phyloP scores from a whole-genome alignment of 2,329 filamentous ascomycete species.

The Aspergillus costaricaensis region DNA sequence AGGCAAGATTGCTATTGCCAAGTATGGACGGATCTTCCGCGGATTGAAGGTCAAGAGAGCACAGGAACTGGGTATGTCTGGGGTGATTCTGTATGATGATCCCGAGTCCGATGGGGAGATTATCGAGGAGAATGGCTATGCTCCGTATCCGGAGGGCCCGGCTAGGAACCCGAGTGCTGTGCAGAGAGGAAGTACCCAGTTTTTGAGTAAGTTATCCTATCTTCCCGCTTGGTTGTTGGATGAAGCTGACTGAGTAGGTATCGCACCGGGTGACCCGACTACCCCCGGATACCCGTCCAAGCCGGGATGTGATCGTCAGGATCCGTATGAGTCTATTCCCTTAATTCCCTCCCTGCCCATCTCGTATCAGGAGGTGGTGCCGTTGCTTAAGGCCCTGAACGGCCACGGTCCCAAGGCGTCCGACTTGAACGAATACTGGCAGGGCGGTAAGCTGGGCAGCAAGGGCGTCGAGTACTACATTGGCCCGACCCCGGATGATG shows the following conservation, averaged over 20 bases:
- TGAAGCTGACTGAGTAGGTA: slow-evolving; percentile 42
- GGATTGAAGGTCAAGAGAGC: slow-evolving; percentile 92
- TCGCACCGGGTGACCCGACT: slow-evolving; percentile 73
- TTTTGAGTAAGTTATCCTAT: slow-evolving; percentile 62
- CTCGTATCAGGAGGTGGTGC: slow-evolving; percentile 82
- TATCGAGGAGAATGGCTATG: slow-evolving; percentile 78
- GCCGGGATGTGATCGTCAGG: slow-evolving; percentile 76
- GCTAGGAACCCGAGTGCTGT: slow-evolving; percentile 86
- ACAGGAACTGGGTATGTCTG: slow-evolving; percentile 85
- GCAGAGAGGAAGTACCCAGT: slow-evolving; percentile 84
- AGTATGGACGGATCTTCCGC: slow-evolving; percentile 84
- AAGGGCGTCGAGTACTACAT: slow-evolving; percentile 84
- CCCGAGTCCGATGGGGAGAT: slow-evolving; percentile 83
- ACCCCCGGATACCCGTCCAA: slow-evolving; percentile 93
- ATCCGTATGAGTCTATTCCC: slow-evolving; percentile 70
- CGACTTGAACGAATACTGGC: slow-evolving; percentile 73
- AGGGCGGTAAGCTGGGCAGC: slow-evolving; percentile 70
- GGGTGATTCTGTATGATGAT: slow-evolving; percentile 81
- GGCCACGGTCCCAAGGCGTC: slow-evolving; percentile 78
- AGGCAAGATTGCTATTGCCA: slow-evolving; percentile 84
- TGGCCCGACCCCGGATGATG: slow-evolving; percentile 72
- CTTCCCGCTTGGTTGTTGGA: neutral
- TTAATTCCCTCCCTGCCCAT: slow-evolving; percentile 89
- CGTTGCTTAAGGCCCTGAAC: slow-evolving; percentile 86
- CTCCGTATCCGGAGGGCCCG: slow-evolving; percentile 80